Conservation (phyloP, 768 basidiomycete species). For the Coprinopsis strossmayeri region DNA sequence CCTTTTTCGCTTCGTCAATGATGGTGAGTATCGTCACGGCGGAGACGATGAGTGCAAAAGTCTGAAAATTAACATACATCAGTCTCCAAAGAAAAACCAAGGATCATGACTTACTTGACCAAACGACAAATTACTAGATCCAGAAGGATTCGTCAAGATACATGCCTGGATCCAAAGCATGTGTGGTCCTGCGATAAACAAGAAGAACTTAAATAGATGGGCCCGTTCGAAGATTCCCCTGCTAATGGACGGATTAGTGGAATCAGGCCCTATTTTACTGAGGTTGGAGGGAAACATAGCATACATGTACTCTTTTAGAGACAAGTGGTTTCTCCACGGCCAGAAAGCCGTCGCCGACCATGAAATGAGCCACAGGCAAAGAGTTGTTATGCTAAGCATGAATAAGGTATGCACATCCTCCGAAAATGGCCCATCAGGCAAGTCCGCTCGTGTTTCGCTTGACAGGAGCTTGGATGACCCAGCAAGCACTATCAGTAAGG, state of each 20-base stretch:
- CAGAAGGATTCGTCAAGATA: background rate
- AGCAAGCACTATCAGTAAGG: background rate
- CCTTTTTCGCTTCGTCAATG: background rate
- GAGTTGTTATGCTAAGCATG: background rate
- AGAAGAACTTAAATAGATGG: background rate
- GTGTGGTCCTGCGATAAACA: background rate
- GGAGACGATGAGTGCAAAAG: constrained; percentile 2
- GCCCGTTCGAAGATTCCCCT: background rate
- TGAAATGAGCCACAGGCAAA: background rate
- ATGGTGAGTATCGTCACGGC: background rate
- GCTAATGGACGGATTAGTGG: too few relatives aligned
- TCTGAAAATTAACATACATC: background rate
- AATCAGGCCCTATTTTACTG: too few relatives aligned
- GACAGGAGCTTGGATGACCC: background rate
- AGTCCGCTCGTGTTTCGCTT: background rate
- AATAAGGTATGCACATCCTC: background rate
- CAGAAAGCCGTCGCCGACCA: background rate
- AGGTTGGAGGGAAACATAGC: too few relatives aligned
- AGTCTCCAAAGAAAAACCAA: background rate
- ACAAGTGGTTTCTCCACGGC: background rate
- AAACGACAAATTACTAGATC: background rate
- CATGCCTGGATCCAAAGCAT: background rate
- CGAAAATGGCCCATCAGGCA: background rate
- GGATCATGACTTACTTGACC: background rate
- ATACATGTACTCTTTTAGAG: background rate